Evolutionary conservation across 371 early-diverging fungal species (phyloP).

Genomic region (Mucor sp.): DNA sequence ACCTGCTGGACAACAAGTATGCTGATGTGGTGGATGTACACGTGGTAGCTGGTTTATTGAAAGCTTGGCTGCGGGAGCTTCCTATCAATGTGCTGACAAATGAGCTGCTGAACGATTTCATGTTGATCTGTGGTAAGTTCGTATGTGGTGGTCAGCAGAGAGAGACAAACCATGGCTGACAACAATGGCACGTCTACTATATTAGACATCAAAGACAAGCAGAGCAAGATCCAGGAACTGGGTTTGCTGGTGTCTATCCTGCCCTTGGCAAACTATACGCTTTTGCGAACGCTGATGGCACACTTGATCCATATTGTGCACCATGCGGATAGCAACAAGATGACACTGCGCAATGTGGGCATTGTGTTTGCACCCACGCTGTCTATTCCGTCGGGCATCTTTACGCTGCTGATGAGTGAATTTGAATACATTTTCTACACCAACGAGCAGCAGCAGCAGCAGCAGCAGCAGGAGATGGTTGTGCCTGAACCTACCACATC

Average conservation of each 20-base stretch:
- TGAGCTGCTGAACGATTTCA: slow-evolving; percentile 65
- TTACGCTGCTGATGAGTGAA: slow-evolving; percentile 63
- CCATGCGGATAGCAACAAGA: slow-evolving; percentile 59
- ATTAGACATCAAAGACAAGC: slow-evolving; percentile 60
- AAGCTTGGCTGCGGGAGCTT: slow-evolving; percentile 80
- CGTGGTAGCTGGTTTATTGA: slow-evolving; percentile 80
- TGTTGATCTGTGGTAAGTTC: slow-evolving; percentile 56
- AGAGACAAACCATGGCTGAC: too few relatives aligned
- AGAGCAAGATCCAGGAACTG: slow-evolving; percentile 54
- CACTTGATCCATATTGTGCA: slow-evolving; percentile 66
- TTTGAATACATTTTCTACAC: slow-evolving; percentile 56
- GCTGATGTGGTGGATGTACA: slow-evolving; percentile 67
- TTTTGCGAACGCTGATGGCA: slow-evolving; percentile 57
- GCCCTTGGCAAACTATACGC: slow-evolving; percentile 60
- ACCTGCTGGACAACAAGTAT: slow-evolving; percentile 43
- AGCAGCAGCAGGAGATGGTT: not conserved
- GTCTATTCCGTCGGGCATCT: slow-evolving; percentile 65
- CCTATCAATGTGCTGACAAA: slow-evolving; percentile 71
- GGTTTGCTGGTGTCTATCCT: slow-evolving; percentile 52
- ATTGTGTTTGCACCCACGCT: slow-evolving; percentile 76
- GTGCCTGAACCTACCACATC: slow-evolving; percentile 5
- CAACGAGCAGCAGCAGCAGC: not conserved
- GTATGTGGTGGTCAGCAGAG: too few relatives aligned
- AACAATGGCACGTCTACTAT: too few relatives aligned
- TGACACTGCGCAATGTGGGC: slow-evolving; percentile 70